Evolutionary conservation across 2,329 filamentous ascomycete genomes (phyloP).

Genomic region (Trichoderma sp.): DNA sequence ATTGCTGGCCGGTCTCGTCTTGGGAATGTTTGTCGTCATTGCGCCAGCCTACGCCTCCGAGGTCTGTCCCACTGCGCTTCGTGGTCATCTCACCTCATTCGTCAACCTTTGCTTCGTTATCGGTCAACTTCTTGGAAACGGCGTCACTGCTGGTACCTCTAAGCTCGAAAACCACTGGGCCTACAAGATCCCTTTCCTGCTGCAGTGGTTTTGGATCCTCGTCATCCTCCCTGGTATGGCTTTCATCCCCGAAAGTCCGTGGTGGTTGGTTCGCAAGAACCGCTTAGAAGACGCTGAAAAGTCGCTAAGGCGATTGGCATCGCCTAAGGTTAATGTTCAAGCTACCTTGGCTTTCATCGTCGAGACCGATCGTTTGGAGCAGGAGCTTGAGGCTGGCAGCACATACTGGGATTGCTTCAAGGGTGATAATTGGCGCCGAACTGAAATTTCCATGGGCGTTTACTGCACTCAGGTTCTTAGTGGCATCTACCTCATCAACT

Average conservation of each 20-base stretch:
- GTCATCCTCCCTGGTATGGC: background rate
- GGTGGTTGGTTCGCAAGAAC: constrained; percentile 7
- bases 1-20: constrained; percentile 43
- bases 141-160: constrained; percentile 22
- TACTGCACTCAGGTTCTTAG: constrained; percentile 40
- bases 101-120: constrained; percentile 44
- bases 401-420: constrained; percentile 48
- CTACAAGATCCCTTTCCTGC: constrained; percentile 44
- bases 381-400: constrained; percentile 36
- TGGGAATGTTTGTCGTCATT: constrained; percentile 43
- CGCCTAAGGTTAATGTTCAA: constrained; percentile 42
- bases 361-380: constrained; percentile 44
- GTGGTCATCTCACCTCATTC: constrained; percentile 41
- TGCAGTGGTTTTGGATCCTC: constrained; percentile 5
- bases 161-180: constrained; percentile 50
- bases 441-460: constrained; percentile 45
- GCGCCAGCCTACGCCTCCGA: constrained; percentile 45
- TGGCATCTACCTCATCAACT: constrained; percentile 40
- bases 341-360: constrained; percentile 66
- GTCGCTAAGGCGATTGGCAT: constrained; percentile 32
- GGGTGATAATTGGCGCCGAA: constrained; percentile 44
- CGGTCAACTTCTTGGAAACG: constrained; percentile 36
- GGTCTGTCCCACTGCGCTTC: constrained; percentile 40
- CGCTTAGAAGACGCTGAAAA: constrained; percentile 29
- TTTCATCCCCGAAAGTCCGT: constrained; percentile 3